Percentiles rank a stretch among this genome's conserved stretches.
These are phyloP conservation scores for Sporisorium iseilematis-ciliati DNA, from an alignment of 1,284 basidiomycete species.

Conservation along the genomic window DNA sequence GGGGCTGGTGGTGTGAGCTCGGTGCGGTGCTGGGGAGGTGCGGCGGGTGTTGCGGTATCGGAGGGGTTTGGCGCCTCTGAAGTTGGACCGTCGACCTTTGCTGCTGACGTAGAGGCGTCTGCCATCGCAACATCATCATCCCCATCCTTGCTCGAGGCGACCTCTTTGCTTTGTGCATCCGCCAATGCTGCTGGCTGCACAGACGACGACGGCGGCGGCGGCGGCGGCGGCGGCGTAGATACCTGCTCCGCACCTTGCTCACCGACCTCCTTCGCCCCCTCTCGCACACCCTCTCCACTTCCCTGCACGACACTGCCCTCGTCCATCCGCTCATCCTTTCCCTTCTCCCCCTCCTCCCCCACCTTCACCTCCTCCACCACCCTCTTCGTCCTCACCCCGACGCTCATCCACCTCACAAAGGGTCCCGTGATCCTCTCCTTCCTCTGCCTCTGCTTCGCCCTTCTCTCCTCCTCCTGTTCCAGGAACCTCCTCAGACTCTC, in stretches of 20 bases:
- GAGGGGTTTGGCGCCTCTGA: neutral
- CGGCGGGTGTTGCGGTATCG: neutral
- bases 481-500: slow-evolving; percentile 83
- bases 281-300: neutral
- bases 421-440: slow-evolving; percentile 78
- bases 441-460: slow-evolving; percentile 75
- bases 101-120: neutral
- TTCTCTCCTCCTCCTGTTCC: slow-evolving; percentile 82
- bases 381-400: slow-evolving; percentile 54
- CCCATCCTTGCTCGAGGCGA: neutral
- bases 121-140: neutral
- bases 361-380: slow-evolving; percentile 25
- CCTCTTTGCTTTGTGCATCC: neutral
- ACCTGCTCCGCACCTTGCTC: neutral
- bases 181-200: neutral
- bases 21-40: neutral
- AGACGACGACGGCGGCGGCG: neutral
- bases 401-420: slow-evolving; percentile 80
- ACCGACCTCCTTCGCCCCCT: neutral
- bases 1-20: neutral
- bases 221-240: neutral
- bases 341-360: neutral
- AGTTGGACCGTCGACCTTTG: neutral
- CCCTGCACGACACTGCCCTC: no score
- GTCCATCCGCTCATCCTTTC: neutral